Percentiles rank a stretch among this genome's conserved stretches.
Conservation (phyloP, 441 rosid species). For the Melastoma candidum region DNA sequence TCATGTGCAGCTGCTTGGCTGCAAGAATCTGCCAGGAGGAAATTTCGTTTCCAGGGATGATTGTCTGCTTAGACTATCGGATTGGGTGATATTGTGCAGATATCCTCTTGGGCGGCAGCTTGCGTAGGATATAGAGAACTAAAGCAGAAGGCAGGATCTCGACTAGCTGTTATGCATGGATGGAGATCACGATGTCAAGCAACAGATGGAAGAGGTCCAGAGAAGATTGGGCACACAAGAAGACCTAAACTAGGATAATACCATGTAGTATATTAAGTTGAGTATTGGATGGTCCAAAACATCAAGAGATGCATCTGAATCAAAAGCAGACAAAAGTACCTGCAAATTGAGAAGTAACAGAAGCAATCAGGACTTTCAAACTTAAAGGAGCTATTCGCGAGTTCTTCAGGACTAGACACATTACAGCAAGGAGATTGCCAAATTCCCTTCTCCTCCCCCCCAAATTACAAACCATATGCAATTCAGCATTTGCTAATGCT, state of each 20-base stretch:
- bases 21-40: background rate
- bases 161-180: conserved; percentile 33
- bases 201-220: background rate
- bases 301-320: conserved; percentile 41
- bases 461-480: no score
- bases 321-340: conserved; percentile 62
- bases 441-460: no score
- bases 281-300: conserved; percentile 63
- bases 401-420: no score
- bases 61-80: conserved; percentile 21
- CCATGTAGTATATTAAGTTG: conserved; percentile 62
- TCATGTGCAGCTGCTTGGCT: no score
- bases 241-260: conserved; percentile 12
- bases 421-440: no score
- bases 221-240: background rate
- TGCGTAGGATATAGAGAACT: conserved; percentile 54
- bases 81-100: conserved; percentile 68
- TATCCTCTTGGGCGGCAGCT: conserved; percentile 62
- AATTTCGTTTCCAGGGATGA: conserved; percentile 5
- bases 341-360: conserved; percentile 15
- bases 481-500: no score
- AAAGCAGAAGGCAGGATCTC: conserved; percentile 75
- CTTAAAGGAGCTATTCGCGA: no score
- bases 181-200: conserved; percentile 3
- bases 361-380: background rate